A percentile compares a stretch with the other conserved stretches of the same genome.
phyloP scores from a whole-genome alignment of 1,284 basidiomycete genomes.

The Polyporus tsugae region DNA sequence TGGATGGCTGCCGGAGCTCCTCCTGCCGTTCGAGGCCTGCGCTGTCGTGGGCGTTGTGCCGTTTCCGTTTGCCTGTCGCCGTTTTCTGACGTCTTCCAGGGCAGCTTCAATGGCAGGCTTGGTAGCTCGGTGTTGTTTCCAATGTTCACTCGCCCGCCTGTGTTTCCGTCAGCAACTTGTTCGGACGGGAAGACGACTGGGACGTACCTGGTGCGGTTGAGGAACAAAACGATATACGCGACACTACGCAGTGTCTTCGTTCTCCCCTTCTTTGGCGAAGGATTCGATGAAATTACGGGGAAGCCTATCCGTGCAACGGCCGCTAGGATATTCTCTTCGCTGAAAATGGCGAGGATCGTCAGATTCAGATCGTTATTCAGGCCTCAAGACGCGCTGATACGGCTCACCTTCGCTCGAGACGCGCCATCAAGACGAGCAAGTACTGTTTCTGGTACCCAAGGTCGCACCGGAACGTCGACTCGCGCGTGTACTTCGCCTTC shows the following conservation, averaged over 20 bases:
- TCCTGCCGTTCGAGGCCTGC: constrained; percentile 7
- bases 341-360: constrained; percentile 42
- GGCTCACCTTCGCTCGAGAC: constrained; percentile 78
- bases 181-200: neutral
- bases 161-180: neutral
- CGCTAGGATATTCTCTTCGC: constrained; percentile 81
- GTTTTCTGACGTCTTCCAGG: constrained; percentile 72
- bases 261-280: constrained; percentile 14
- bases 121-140: constrained; percentile 66
- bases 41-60: constrained; percentile 9
- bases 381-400: neutral
- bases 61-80: constrained; percentile 45
- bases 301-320: constrained; percentile 83
- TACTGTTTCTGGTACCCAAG: constrained; percentile 91
- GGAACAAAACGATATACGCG: constrained; percentile 69
- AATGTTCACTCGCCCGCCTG: constrained; percentile 66
- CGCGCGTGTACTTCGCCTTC: constrained; percentile 90
- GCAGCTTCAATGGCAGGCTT: constrained; percentile 71
- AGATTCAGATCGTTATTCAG: constrained; percentile 8
- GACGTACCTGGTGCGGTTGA: constrained; percentile 72
- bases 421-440: constrained; percentile 66
- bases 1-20: constrained; percentile 8
- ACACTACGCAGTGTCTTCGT: constrained; percentile 62
- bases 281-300: constrained; percentile 43
- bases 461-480: constrained; percentile 82